Base-by-base conservation (phyloP, 2,329 filamentous ascomycete species). In the Talaromyces sp. region DNA sequence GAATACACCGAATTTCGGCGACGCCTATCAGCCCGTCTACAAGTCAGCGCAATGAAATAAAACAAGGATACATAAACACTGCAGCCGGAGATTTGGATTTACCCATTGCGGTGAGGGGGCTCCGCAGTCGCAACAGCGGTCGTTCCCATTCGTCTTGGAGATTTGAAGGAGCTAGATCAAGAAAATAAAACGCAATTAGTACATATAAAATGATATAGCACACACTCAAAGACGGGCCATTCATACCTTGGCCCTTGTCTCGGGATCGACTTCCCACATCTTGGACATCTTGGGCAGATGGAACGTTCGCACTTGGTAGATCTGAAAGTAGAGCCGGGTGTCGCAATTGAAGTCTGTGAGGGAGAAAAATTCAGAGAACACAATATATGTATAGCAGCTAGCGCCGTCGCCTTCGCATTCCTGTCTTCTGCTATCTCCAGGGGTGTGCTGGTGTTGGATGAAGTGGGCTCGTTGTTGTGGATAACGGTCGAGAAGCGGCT, bases 251-350 rank as follows among this genome's bases (percentile, higher is more conserved):
- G 89, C 91, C 78, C 91, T 87, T 64, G 93, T 98, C 82, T 98
- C 93, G 55, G 95, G 95, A 78, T 99, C 95, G 67, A 99, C 92
- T 81, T 99, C 95, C 95, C 95, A 99, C 89, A 96, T 93, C 79
- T 93, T 93, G 72, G 86, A 78, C 75, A 76, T 77, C 10, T 35
- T 64, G 62, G 63, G 58, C 58, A 57, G 55, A 55, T 8, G 41
- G 29, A 17, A 4, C 10, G 51, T 52, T 26, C 54, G 26, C 14
- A 21, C 43, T 51, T 27, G 52, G 21, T 26, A 50, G 19, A 19
- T 32, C 27, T 5, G 14, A 14, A 58, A 38, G 26, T 41, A 49
- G 43, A 24, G 43, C 57, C 27, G 3, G 8, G 27, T 52, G 49
- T 27, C 31, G 31, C 31, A 55, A 52, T 52, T 52, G 49, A 52